Conservation (phyloP, 257 asterid genomes). For the Ehretia macrophylla region DNA sequence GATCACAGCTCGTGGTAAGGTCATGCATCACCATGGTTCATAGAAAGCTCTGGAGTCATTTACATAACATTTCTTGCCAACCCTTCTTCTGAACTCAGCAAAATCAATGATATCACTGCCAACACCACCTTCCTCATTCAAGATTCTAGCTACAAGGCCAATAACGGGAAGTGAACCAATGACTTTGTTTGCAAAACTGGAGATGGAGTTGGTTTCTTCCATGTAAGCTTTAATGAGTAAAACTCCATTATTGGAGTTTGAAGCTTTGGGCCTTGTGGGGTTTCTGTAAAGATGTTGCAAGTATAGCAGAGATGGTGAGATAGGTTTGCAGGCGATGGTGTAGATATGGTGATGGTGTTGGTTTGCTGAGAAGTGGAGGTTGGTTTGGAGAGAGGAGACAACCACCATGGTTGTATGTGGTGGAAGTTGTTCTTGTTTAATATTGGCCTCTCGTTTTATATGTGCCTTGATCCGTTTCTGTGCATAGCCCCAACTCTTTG, state of each 20-base stretch:
- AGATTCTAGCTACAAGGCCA: constrained; percentile 75
- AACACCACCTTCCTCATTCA: constrained; percentile 86
- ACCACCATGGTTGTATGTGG: constrained; percentile 49
- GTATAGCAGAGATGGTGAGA: constrained; percentile 45
- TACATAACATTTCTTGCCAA: constrained; percentile 83
- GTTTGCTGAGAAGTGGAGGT: constrained; percentile 31
- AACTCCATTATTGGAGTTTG: constrained; percentile 33
- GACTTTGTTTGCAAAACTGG: constrained; percentile 67
- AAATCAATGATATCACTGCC: constrained; percentile 79
- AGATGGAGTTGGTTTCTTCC: constrained; percentile 75
- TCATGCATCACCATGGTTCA: too few species aligned
- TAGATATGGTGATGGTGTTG: constrained; percentile 15
- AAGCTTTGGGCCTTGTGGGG: constrained; percentile 25
- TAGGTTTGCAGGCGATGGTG: constrained; percentile 33
- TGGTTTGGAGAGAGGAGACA: constrained; percentile 62
- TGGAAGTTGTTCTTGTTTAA: constrained; percentile 32
- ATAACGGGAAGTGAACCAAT: constrained; percentile 85
- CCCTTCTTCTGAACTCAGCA: constrained; percentile 84
- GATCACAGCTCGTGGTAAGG: too few species aligned
- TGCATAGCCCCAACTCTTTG: neutral
- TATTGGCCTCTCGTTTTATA: constrained; percentile 48
- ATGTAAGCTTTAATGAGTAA: constrained; percentile 54
- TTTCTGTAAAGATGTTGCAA: constrained; percentile 37
- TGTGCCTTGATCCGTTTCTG: neutral
- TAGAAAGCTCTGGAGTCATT: constrained; percentile 79